Base-by-base conservation (phyloP, 257 asterid genomes). In the Knoxia roxburghii region DNA sequence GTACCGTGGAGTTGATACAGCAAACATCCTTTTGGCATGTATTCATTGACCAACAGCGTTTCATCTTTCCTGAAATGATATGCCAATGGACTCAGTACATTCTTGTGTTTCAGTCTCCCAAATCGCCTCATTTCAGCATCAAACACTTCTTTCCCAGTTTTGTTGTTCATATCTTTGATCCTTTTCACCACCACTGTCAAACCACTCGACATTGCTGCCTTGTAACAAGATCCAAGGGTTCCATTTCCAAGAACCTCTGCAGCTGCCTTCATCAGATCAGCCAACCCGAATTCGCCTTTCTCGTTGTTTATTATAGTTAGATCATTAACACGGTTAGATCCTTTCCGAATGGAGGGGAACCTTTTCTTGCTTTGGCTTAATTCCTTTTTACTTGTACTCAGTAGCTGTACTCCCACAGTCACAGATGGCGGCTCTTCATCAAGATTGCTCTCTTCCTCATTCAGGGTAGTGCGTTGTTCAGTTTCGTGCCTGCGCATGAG, bases 231-330 rank as follows among this genome's bases (percentile, higher is more conserved):
- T 2, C 92, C 93, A 51, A 85, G 15, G 1, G 77, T 52, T 57
- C 95, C 97, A 41, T 74, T 85, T 0, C 87, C 94, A 6, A 88
- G 86, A 43, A 86, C 87, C 73, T 88, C 95, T 0, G 99, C 97
- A 0, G 90, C 72, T 4, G 97, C 93, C 71, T 77, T 90, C 97
- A 93, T 84, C 81, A 93, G 61, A 80, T 90, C 95, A 49, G 68
- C 49, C 78, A 93, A 59, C 11, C 87, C 83, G 63, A 93, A 93
- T 77, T 72, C 92, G 26, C 88, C 95, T 71, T 72, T 83, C 33
- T 82, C 85, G 11, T 81, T 70, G 32, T 80, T 87, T 8, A 88
- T 68, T 79, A 88, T 68, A 59, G 86, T 83, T 48, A 93, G 71
- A 71, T 83, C 97, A 13, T 64, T 71, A 17, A 60, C 64, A 24